These are phyloP conservation scores for Centella asiatica DNA, from an alignment of 129 eudicot genomes.

Conservation along the genomic window DNA sequence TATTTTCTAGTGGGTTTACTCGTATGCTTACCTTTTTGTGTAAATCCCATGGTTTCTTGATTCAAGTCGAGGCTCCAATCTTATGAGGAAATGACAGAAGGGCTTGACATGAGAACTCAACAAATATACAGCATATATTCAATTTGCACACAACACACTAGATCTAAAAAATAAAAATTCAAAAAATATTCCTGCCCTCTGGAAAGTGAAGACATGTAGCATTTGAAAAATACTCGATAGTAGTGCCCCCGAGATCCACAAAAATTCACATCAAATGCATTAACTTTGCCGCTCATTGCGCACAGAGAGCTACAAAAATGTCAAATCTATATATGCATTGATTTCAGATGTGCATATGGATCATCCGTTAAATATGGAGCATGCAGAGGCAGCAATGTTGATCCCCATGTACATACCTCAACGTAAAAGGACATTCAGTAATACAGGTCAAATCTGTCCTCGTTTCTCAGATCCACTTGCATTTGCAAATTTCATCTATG, in stretches of 20 bases:
- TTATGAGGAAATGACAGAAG: too few species aligned
- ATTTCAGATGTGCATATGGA: background rate
- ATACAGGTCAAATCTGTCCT: too few species aligned
- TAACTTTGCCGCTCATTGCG: background rate
- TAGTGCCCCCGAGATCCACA: background rate
- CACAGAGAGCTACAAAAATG: background rate
- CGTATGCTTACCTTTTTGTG: too few species aligned
- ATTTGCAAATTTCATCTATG: background rate
- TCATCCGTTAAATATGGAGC: background rate
- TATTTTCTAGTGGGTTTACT: too few species aligned
- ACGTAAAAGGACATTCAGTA: background rate
- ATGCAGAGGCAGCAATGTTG: background rate
- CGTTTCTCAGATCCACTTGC: conserved; percentile 11
- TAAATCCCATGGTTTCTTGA: too few species aligned
- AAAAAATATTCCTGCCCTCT: too few species aligned
- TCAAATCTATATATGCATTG: background rate
- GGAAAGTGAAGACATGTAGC: background rate
- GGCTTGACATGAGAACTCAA: too few species aligned
- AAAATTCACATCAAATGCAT: background rate
- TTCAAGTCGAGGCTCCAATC: too few species aligned
- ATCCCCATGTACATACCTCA: background rate
- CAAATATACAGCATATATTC: too few species aligned
- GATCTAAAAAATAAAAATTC: too few species aligned
- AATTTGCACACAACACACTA: too few species aligned
- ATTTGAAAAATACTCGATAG: too few species aligned